Percentiles rank a stretch among this genome's conserved stretches.
These are phyloP conservation scores for Tilletia horrida DNA, from an alignment of 1,284 basidiomycete species.

Conservation along the genomic window DNA sequence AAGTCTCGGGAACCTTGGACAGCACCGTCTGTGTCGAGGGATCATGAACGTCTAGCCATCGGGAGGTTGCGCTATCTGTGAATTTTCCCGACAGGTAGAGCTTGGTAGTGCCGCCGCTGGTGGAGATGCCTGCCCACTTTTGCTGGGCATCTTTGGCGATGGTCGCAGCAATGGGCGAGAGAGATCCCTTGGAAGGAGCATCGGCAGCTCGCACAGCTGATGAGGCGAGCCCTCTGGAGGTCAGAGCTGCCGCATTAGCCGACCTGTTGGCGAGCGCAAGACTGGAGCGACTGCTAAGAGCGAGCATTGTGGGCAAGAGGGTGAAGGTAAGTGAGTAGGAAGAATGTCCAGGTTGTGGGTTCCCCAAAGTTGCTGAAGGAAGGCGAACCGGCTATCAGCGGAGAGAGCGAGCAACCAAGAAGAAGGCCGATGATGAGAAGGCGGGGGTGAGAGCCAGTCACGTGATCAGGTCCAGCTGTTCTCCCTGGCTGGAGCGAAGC, in stretches of 20 bases:
- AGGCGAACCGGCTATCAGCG: neutral
- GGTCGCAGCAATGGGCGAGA: constrained; percentile 35
- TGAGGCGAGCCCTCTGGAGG: neutral
- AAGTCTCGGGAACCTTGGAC: constrained; percentile 84
- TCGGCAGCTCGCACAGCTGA: neutral
- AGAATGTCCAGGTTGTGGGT: no score
- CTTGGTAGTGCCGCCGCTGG: constrained; percentile 68
- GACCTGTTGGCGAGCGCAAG: neutral
- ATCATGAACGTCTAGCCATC: constrained; percentile 82
- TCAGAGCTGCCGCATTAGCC: no score
- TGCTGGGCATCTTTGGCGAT: constrained; percentile 42
- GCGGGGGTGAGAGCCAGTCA: neutral
- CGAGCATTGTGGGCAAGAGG: neutral
- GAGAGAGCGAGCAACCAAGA: no score
- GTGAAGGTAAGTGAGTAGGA: neutral
- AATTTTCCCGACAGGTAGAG: constrained; percentile 80
- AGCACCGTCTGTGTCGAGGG: constrained; percentile 86
- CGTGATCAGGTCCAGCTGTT: neutral
- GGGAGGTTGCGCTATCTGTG: constrained; percentile 70
- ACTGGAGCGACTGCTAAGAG: neutral
- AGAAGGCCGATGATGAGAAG: neutral
- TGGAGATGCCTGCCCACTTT: constrained; percentile 77
- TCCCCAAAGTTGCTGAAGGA: no score
- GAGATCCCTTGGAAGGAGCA: constrained; percentile 23
- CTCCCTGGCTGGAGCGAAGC: no score